Conservation (phyloP, 306 rosid genomes). For the Ochetophila trinervis region DNA sequence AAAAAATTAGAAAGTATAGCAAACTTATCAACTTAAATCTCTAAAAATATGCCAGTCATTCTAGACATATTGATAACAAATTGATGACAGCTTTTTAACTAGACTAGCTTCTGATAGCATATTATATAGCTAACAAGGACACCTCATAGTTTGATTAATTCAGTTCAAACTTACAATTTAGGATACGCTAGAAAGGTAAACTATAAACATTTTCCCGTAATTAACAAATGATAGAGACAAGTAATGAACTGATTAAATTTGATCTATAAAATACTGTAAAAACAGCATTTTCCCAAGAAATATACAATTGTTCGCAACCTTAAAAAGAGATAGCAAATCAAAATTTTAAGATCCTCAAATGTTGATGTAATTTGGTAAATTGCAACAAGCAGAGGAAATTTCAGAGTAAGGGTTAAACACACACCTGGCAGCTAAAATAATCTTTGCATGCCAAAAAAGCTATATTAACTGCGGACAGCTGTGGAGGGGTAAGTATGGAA, state of each 20-base stretch:
- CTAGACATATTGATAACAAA: not conserved
- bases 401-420: conserved; percentile 23
- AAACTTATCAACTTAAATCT: conserved; percentile 3
- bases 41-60: too few relatives aligned
- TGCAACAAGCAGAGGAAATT: conserved; percentile 18
- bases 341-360: not conserved
- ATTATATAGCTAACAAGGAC: too few relatives aligned
- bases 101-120: too few relatives aligned
- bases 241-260: not conserved
- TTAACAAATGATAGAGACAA: not conserved
- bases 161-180: too few relatives aligned
- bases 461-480: conserved; percentile 67
- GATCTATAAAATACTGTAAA: not conserved
- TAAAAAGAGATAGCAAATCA: not conserved
- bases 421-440: conserved; percentile 80
- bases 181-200: too few relatives aligned
- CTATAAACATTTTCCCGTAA: too few relatives aligned
- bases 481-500: conserved; percentile 89
- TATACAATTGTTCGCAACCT: not conserved
- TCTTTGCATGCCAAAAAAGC: conserved; percentile 89
- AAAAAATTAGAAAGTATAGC: conserved; percentile 16
- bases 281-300: not conserved
- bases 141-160: too few relatives aligned
- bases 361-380: not conserved
- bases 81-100: not conserved